phyloP scores from a whole-genome alignment of 768 basidiomycete species.

The Rhizopogon vesiculosus region DNA sequence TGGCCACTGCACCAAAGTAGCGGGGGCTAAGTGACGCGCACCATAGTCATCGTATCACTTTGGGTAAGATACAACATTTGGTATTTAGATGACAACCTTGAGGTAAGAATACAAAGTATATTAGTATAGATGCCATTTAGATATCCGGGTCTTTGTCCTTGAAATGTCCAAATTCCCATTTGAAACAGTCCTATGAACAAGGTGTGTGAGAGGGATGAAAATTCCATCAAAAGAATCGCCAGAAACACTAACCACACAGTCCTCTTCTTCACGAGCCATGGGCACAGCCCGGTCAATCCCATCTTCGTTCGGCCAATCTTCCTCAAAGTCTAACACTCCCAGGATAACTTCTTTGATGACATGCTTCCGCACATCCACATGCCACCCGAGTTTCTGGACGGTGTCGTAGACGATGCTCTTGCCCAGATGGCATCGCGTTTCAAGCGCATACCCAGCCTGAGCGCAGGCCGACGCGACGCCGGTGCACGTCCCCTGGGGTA shows the following conservation, averaged over 20 bases:
- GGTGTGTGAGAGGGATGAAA: not conserved
- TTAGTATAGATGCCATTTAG: not conserved
- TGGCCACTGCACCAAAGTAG: too few relatives aligned
- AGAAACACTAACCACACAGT: constrained; percentile 50
- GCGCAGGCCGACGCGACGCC: constrained; percentile 49
- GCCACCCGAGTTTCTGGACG: constrained; percentile 58
- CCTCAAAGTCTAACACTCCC: constrained; percentile 45
- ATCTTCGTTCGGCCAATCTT: constrained; percentile 32
- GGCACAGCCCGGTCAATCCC: constrained; percentile 49
- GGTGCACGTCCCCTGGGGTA: constrained; percentile 55
- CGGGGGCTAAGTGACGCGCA: too few relatives aligned
- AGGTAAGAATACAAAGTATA: constrained; percentile 5
- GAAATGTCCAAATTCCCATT: constrained; percentile 67
- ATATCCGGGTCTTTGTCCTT: constrained; percentile 16
- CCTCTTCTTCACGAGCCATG: constrained; percentile 49
- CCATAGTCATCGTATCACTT: too few relatives aligned
- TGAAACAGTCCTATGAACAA: constrained; percentile 62
- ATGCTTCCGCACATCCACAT: constrained; percentile 51
- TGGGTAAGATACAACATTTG: too few relatives aligned
- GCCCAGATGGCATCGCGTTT: constrained; percentile 60
- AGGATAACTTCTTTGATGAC: constrained; percentile 51
- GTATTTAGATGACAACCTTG: too few relatives aligned
- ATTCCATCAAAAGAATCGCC: not conserved
- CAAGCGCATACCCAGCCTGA: constrained; percentile 62
- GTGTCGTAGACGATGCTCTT: constrained; percentile 64